Evolutionary conservation across 2,329 filamentous ascomycete species (phyloP), one percentile per base, ranked within the genome.

Genomic region (Colletotrichum eleusines): DNA sequence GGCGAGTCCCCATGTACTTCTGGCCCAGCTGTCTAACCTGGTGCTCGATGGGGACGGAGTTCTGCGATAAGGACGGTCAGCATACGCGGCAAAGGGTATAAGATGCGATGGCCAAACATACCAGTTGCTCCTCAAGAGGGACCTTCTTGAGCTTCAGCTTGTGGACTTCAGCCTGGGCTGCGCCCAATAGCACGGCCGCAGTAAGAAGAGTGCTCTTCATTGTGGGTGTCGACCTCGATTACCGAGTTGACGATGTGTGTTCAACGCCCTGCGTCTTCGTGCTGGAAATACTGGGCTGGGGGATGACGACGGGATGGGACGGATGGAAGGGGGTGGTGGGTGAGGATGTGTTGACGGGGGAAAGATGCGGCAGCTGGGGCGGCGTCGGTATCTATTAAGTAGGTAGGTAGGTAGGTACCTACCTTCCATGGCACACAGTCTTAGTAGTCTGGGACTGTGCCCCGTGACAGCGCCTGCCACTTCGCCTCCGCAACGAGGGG

Each of bases 61-160:
- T 89, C 94, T 96, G 65, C 63, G 62, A 33, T 33, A 12, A 26
- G 53, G 26, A 59, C 50, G 57, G 69, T 77, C 66, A 76, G 72
- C 50, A 63, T 54, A 38, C 28, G 26, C 9, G 16, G 44, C 46
- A 60, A 63, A 48, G 16, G 46, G 31, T 31, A 66, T 62, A 33
- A 16, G 16, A 20, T 28, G 23, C 4, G 53, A 54, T 50, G 61
- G 26, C 11, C 8, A 33, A 57, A 87, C 92, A 80, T 86, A 97
- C 95, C 79, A 99, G 89, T 86, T 98, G 96, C 82, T 98, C 94
- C 60, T 91, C 89, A 71, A 99, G 87, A 76, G 96, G 92, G 73
- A 98, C 86, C 92, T 99, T 99, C 89, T 98, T 93, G 79, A 99
- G 91, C 89, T 97, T 96, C 89, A 98, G 92, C 88, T 94, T 97